Evolutionary conservation across 306 rosid species (phyloP).

Genomic region (Quercus rubra): DNA sequence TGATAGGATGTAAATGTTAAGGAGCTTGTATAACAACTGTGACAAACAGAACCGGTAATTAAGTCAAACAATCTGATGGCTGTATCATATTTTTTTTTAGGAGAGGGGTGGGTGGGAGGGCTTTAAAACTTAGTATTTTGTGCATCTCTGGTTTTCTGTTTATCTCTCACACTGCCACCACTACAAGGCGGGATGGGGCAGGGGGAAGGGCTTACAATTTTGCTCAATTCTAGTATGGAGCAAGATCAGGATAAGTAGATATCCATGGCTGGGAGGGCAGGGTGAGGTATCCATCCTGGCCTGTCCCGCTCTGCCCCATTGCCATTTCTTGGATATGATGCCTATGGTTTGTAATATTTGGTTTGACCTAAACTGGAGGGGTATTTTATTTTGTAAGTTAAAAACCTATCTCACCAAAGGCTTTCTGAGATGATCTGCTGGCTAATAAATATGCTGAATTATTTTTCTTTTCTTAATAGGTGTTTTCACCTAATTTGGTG

Average conservation of each 20-base stretch:
- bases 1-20: neutral
- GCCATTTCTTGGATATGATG: neutral
- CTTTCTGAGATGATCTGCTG: neutral
- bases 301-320: neutral
- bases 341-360: neutral
- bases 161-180: no score
- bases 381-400: neutral
- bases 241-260: neutral
- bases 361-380: conserved; percentile 1
- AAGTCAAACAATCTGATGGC: neutral
- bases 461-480: neutral
- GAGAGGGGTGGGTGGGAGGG: neutral
- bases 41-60: neutral
- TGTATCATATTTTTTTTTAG: neutral
- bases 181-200: no score
- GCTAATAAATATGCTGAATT: neutral
- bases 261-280: neutral
- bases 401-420: neutral
- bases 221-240: no score
- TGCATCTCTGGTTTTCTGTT: no score
- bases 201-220: no score
- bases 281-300: neutral
- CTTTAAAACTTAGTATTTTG: neutral
- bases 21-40: neutral
- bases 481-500: neutral